These are phyloP conservation scores for Boletus rex-veris DNA, from an alignment of 768 basidiomycete genomes.

Conservation along the genomic window DNA sequence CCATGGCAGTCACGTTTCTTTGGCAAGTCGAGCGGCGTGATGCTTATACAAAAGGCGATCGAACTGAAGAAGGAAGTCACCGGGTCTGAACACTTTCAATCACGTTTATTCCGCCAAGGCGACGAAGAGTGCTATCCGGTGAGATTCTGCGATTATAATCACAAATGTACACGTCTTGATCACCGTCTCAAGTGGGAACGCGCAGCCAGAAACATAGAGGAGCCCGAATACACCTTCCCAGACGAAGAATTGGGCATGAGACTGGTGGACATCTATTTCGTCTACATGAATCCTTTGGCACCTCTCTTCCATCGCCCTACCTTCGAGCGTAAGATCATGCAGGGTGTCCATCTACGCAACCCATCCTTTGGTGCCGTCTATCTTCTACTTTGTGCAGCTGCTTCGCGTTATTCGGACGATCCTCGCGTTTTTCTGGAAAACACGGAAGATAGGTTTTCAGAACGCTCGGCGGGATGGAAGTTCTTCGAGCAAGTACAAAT, in stretches of 20 bases:
- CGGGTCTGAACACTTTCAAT: constrained; percentile 30
- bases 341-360: constrained; percentile 49
- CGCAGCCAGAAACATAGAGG: constrained; percentile 16
- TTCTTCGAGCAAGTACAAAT: constrained; percentile 53
- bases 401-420: constrained; percentile 53
- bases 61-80: constrained; percentile 57
- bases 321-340: constrained; percentile 50
- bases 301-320: constrained; percentile 74
- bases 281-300: constrained; percentile 47
- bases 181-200: constrained; percentile 25
- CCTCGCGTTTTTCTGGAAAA: constrained; percentile 45
- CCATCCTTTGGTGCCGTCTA: constrained; percentile 54
- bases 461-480: constrained; percentile 51
- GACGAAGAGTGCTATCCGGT: constrained; percentile 19
- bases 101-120: background rate
- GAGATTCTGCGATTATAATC: constrained; percentile 3
- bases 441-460: constrained; percentile 24
- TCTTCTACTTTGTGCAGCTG: constrained; percentile 70
- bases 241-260: constrained; percentile 44
- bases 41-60: constrained; percentile 45
- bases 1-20: constrained; percentile 27
- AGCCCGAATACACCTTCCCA: constrained; percentile 44
- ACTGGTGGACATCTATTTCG: constrained; percentile 67
- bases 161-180: background rate
- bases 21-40: constrained; percentile 42